phyloP scores from a whole-genome alignment of 176 grass and related monocot genomes.

The Zea mays region Zm-B73-REFERENCE-NAM-5.0 NC_050101.1:9967001-9967500 shows the following conservation, averaged over 20 bases:
- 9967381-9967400: slow-evolving; percentile 26
- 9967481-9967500: slow-evolving; percentile 32
- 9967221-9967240: slow-evolving; percentile 23
- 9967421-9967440: slow-evolving; percentile 9
- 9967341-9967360: slow-evolving; percentile 26
- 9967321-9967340: slow-evolving; percentile 53
- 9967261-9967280: slow-evolving; percentile 83
- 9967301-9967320: slow-evolving; percentile 58
- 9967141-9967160: background rate
- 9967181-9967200: slow-evolving; percentile 20
- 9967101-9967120: background rate
- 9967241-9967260: slow-evolving; percentile 49
- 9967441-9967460: slow-evolving; percentile 32
- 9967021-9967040: slow-evolving; percentile 3
- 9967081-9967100: background rate
- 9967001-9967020: slow-evolving; percentile 17
- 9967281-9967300: slow-evolving; percentile 85
- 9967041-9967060: background rate
- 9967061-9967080: background rate
- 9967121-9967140: slow-evolving; percentile 11
- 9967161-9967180: background rate
- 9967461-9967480: slow-evolving; percentile 20
- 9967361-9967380: slow-evolving; percentile 8
- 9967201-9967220: slow-evolving; percentile 18
- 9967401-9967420: slow-evolving; percentile 13